These are phyloP conservation scores for Noccaea caerulescens DNA, from an alignment of 345 rosid species.

Conservation along the genomic window DNA sequence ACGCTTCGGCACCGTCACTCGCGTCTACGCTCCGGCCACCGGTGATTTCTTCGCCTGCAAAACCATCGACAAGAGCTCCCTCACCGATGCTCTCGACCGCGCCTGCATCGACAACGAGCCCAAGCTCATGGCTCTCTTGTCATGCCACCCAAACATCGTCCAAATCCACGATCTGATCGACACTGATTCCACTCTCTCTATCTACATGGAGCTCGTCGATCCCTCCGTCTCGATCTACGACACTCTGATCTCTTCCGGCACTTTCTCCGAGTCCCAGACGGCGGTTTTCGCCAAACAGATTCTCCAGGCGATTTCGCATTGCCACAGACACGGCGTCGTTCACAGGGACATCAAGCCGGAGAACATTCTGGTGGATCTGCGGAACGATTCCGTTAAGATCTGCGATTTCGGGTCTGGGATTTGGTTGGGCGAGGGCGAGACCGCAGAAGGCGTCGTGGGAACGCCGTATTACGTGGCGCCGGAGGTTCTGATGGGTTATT, in stretches of 20 bases:
- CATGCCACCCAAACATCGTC: slow-evolving; percentile 65
- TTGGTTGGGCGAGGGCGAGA: slow-evolving; percentile 48
- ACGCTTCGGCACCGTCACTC: slow-evolving; percentile 64
- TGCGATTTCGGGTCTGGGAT: slow-evolving; percentile 78
- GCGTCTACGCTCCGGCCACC: slow-evolving; percentile 54
- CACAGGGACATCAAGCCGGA: slow-evolving; percentile 88
- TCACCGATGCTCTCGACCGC: slow-evolving; percentile 58
- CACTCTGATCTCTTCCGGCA: slow-evolving; percentile 35
- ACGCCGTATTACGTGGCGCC: slow-evolving; percentile 93
- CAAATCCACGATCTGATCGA: slow-evolving; percentile 61
- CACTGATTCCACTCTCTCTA: slow-evolving; percentile 54
- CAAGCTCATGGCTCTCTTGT: slow-evolving; percentile 62
- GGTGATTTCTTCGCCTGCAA: slow-evolving; percentile 69
- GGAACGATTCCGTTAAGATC: slow-evolving; percentile 50
- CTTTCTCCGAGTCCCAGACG: slow-evolving; percentile 56
- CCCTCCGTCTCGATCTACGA: slow-evolving; percentile 57
- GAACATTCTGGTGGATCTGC: slow-evolving; percentile 60
- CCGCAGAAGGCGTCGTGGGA: slow-evolving; percentile 61
- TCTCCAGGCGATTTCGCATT: slow-evolving; percentile 63
- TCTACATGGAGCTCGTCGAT: slow-evolving; percentile 68
- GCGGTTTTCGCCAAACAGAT: slow-evolving; percentile 55
- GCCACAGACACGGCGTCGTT: slow-evolving; percentile 67
- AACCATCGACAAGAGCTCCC: slow-evolving; percentile 60
- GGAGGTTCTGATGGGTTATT: slow-evolving; percentile 69
- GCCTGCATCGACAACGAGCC: slow-evolving; percentile 75